Evolutionary conservation across 352 stramenopile species (phyloP).

Genomic region (Pythium phragmitis): DNA sequence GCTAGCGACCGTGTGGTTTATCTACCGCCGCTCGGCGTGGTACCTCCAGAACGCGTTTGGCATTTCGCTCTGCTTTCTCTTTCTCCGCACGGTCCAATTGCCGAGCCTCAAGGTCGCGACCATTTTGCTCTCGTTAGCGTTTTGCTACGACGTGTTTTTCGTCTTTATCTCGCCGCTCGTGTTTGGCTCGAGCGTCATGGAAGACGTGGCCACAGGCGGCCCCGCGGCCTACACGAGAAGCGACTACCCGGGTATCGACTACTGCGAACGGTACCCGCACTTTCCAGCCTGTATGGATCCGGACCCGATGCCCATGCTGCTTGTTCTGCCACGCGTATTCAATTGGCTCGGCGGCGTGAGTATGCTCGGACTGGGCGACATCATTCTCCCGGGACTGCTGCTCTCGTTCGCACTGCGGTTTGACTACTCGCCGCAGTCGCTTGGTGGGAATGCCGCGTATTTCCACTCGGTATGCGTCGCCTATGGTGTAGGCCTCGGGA

Average conservation of each 20-base stretch:
- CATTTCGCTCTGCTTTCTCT: conserved; percentile 91
- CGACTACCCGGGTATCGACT: conserved; percentile 72
- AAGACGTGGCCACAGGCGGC: conserved; percentile 91
- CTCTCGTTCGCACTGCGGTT: conserved; percentile 92
- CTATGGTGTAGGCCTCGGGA: conserved; percentile 91
- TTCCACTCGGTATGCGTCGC: conserved; percentile 87
- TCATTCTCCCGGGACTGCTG: conserved; percentile 94
- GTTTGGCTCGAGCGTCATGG: conserved; percentile 91
- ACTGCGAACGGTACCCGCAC: conserved; percentile 66
- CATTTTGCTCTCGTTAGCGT: conserved; percentile 88
- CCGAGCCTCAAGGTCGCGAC: conserved; percentile 90
- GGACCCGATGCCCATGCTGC: conserved; percentile 93
- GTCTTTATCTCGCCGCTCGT: conserved; percentile 92
- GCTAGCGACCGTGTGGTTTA: conserved; percentile 60
- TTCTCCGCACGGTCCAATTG: conserved; percentile 89
- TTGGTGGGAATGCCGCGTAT: conserved; percentile 54
- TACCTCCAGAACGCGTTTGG: conserved; percentile 92
- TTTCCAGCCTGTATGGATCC: conserved; percentile 69
- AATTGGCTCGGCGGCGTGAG: conserved; percentile 91
- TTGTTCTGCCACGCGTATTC: conserved; percentile 89
- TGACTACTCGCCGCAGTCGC: conserved; percentile 67
- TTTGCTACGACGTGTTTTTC: conserved; percentile 97
- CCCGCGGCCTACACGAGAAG: conserved; percentile 63
- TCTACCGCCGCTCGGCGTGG: conserved; percentile 72
- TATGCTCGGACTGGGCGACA: conserved; percentile 95